Evolutionary conservation across 2,329 filamentous ascomycete genomes (phyloP), one percentile per base, ranked within the genome.

Genomic region (Colletotrichum sp.): DNA sequence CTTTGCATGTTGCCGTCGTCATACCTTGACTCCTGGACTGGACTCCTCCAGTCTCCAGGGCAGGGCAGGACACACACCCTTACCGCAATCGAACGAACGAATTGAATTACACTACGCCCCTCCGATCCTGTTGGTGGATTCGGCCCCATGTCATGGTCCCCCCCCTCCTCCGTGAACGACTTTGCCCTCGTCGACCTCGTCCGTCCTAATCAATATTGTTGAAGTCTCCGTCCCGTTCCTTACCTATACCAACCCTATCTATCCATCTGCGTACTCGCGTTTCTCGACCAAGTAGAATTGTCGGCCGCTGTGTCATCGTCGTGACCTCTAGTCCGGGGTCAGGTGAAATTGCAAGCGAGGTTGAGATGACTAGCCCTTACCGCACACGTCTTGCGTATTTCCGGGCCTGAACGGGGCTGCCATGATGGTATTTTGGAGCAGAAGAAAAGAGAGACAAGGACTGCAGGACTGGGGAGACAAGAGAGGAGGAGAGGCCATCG

Each of bases 1-100:
- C 59, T 62, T 64, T 64, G 69, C 73, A 76, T 63, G 57, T 59
- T 76, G 68, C 71, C 65, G 57, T 73, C 73, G 24, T 75, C 69
- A 65, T 72, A 63, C 57, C 34, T 60, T 44, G 66, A 57, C 66
- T 69, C 63, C 39, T 49, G 63, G 18, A 21, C 15, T 30, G 63
- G 18, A 21, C 15, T 30, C 36, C 39, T 28, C 7, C 28, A n/a
- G 24, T 55, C 44, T 49, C n/a, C 44, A 60, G 28, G 57, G 57
- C 57, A 32, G 26, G 28, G 24, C 44, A 49, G 57, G 16, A n/a
- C 59, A 64, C 15, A 28, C 55, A 16, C 39, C 39, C 26, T 28
- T 16, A 59, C 13, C 49, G 18, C 21, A 39, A 8, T 68, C 67
- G 32, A 62, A 69, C 52, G 67, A 30, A 30, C 67, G 67, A 69